Conservation (phyloP, 106 monocot genomes). For the Allium fistulosum region DNA sequence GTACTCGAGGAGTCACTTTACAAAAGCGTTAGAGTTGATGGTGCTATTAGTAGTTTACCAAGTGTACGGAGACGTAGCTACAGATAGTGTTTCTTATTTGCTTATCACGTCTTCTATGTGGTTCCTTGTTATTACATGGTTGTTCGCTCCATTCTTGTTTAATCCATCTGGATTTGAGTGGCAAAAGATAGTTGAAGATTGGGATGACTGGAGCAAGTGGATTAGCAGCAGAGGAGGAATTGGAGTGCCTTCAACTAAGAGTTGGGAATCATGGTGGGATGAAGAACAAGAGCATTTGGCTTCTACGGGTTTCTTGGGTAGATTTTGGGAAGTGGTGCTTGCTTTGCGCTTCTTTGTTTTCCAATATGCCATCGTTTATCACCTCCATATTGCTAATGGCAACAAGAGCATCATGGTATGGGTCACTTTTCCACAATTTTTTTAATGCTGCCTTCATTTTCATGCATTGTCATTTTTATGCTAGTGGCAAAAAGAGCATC, state of each 20-base stretch:
- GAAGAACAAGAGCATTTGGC: constrained; percentile 75
- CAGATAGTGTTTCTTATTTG: constrained; percentile 47
- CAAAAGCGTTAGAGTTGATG: constrained; percentile 79
- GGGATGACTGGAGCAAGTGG: constrained; percentile 96
- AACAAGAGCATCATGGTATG: constrained; percentile 1
- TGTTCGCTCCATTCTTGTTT: constrained; percentile 87
- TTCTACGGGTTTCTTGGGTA: constrained; percentile 58
- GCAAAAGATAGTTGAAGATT: constrained; percentile 91
- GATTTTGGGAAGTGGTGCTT: constrained; percentile 41
- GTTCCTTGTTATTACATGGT: constrained; percentile 89
- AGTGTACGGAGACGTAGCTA: constrained; percentile 55
- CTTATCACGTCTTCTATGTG: constrained; percentile 79
- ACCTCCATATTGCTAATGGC: constrained; percentile 26
- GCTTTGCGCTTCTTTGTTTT: constrained; percentile 75
- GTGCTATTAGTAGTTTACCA: constrained; percentile 74
- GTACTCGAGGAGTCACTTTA: constrained; percentile 87
- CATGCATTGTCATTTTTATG: no score
- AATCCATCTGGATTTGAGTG: constrained; percentile 95
- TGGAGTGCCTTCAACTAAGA: constrained; percentile 66
- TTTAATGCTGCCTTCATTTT: no score
- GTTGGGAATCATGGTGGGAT: constrained; percentile 98
- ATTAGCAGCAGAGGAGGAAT: constrained; percentile 79
- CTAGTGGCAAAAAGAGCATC: no score
- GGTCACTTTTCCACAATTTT: background rate
- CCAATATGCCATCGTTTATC: constrained; percentile 90